Evolutionary conservation across 345 rosid genomes (phyloP).

Genomic region (Rhizophora apiculata): DNA sequence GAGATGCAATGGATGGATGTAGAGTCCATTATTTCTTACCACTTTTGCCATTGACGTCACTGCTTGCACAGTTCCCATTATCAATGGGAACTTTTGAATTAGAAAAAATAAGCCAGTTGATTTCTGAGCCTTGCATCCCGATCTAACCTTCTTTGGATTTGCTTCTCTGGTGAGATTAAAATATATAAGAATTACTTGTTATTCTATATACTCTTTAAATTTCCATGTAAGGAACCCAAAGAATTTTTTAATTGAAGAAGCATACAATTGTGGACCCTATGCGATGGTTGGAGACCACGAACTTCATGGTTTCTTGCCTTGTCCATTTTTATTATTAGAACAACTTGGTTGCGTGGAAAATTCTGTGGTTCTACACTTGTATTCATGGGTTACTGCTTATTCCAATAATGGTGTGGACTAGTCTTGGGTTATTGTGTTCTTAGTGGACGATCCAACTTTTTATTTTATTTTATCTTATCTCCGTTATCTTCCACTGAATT

Average conservation of each 20-base stretch:
- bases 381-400: too few species aligned
- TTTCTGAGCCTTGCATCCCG: too few species aligned
- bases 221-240: not conserved
- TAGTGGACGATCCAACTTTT: not conserved
- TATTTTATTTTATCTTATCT: slow-evolving; percentile 11
- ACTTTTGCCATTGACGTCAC: slow-evolving; percentile 5
- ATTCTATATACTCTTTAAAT: too few species aligned
- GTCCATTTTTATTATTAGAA: not conserved
- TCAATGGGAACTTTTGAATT: not conserved
- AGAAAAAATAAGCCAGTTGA: too few species aligned
- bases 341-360: not conserved
- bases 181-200: too few species aligned
- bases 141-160: too few species aligned
- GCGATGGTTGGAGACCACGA: not conserved
- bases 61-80: slow-evolving; percentile 6
- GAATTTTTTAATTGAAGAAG: not conserved
- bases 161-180: too few species aligned
- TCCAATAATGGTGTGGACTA: not conserved
- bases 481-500: slow-evolving; percentile 20
- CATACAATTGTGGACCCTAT: not conserved
- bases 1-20: too few species aligned
- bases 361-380: not conserved
- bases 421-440: not conserved
- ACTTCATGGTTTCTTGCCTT: not conserved
- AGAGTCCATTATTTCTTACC: too few species aligned